These are phyloP conservation scores for Oryza brachyantha DNA, from an alignment of 176 grass and related monocot genomes.

Conservation along the genomic window DNA sequence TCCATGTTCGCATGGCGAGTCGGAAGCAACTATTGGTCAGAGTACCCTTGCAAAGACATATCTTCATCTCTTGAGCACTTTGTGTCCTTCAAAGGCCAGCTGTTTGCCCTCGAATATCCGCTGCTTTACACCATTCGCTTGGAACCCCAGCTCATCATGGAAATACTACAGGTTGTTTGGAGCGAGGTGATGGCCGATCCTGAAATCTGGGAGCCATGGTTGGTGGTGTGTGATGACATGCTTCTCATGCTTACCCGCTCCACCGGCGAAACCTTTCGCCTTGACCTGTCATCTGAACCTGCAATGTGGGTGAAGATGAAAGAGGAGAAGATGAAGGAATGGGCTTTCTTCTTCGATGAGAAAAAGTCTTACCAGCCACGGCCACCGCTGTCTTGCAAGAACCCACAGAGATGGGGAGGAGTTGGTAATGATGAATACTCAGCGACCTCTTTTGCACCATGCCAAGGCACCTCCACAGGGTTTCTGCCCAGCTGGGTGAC, in stretches of 20 bases:
- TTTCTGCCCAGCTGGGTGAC: not conserved
- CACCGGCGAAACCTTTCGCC: not conserved
- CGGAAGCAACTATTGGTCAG: not conserved
- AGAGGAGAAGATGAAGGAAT: not conserved
- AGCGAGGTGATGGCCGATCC: not conserved
- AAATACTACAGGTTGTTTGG: not conserved
- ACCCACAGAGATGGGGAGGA: not conserved
- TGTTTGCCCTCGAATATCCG: not conserved
- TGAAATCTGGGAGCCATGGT: not conserved
- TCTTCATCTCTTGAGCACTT: not conserved
- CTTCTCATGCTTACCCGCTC: not conserved
- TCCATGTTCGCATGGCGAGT: not conserved
- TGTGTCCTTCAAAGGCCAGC: not conserved
- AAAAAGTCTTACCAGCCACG: not conserved
- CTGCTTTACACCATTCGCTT: not conserved
- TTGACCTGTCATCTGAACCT: not conserved
- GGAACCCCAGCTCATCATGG: not conserved
- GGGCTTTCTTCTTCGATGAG: not conserved
- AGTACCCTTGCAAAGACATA: not conserved
- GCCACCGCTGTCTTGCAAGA: not conserved
- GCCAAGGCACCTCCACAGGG: not conserved
- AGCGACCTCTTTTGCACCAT: not conserved
- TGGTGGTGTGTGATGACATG: not conserved
- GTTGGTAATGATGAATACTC: not conserved
- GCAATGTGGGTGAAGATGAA: not conserved